Percentiles rank a stretch among this genome's conserved stretches.
Evolutionary conservation across 2,329 filamentous ascomycete species (phyloP).

Genomic region (Monosporascus sp.): DNA sequence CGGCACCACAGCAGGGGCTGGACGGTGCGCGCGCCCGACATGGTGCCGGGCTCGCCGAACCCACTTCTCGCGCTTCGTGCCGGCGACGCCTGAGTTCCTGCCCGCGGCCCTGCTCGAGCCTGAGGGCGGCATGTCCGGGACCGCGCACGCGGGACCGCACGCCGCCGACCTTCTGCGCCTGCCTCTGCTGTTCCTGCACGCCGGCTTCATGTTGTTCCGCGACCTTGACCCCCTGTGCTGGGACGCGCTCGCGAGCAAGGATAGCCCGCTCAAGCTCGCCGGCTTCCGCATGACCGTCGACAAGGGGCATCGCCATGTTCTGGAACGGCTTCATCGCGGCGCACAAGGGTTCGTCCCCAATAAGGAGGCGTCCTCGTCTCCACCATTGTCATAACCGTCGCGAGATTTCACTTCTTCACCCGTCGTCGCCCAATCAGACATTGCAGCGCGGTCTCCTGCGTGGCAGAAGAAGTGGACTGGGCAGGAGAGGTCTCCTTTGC

Average conservation of each 20-base stretch:
- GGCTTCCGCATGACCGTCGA: conserved; percentile 16
- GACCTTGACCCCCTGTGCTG: conserved; percentile 15
- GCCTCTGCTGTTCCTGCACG: conserved; percentile 11
- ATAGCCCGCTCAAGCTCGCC: conserved; percentile 7
- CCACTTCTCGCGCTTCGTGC: conserved; percentile 19
- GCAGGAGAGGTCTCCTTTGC: no score
- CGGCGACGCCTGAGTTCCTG: conserved; percentile 25
- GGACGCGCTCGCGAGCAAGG: conserved; percentile 9
- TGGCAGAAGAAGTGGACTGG: no score
- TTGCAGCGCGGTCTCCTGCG: no score
- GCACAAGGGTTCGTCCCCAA: no score
- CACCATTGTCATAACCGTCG: no score
- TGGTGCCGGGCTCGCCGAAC: conserved; percentile 13
- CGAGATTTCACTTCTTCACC: no score
- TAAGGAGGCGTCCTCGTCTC: no score
- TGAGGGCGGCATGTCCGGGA: no score
- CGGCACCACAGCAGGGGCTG: conserved; percentile 11
- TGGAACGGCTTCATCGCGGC: conserved; percentile 29
- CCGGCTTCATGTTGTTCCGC: conserved; percentile 15
- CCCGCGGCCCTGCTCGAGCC: conserved; percentile 1
- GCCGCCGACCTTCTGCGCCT: conserved; percentile 31
- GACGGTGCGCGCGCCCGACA: conserved; percentile 18
- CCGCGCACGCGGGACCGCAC: conserved; percentile 27
- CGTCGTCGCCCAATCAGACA: no score
- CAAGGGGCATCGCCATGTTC: not conserved